Base-by-base conservation (phyloP, 495 filamentous ascomycete genomes). In the Collariella sp. region DNA sequence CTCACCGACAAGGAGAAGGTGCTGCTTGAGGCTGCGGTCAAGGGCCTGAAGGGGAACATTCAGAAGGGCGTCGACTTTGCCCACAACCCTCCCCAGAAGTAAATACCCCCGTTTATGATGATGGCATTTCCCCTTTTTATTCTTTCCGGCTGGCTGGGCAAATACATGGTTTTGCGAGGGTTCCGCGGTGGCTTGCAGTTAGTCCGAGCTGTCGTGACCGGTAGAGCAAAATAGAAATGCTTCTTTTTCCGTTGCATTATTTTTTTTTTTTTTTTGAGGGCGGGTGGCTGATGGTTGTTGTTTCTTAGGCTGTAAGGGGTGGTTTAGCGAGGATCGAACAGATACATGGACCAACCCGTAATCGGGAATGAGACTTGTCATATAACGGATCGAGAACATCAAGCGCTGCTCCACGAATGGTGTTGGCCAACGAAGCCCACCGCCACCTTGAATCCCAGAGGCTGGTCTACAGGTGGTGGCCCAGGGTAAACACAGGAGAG, bases 11-110 rank as follows among this genome's bases (percentile, higher is more conserved):
- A 85, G 68, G 93, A 97, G 83, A 86, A 93, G 83, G 78, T 80
- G 59, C 82, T 98, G 49, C 83, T 98, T 52, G 80, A 88, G 59
- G 81, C 78, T 58, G 82, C 78, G 67, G 76, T 85, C 61, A 72
- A 75, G 57, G 93, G 82, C 50, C 78, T 98, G 29, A 86, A 89
- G 79, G 84, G 80, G 76, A 98, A 96, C 73, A 95, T 98, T 65
- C 72, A 80, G 62, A 96, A 96, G 81, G 93, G 93, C 62, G 74
- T 96, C 61, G 83, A 86, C 63, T 98, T 97, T 67, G 81, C 69
- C 67, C 80, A 90, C 80, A 90, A 84, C 77, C 82, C 90, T 46
- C 60, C 64, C 40, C 60, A 69, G 53, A 75, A 74, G 66, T 72
- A 71, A 71, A 67, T 67, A 53, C 19, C 48, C 48, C 54, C 23